phyloP scores from a whole-genome alignment of 2,329 filamentous ascomycete genomes.

The Sporothrix pallida region DNA sequence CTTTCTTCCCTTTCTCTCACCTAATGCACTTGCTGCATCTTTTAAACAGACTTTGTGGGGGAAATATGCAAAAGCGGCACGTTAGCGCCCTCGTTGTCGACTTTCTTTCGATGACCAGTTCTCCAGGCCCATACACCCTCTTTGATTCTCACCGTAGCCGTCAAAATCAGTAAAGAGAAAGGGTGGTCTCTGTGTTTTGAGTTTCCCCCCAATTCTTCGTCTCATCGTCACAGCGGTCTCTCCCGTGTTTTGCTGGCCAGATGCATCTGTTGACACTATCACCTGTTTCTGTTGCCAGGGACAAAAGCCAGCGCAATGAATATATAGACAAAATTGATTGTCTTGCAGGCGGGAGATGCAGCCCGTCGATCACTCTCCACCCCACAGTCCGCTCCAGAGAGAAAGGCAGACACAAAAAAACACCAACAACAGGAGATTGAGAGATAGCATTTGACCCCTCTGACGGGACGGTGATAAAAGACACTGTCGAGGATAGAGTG shows the following conservation, averaged over 20 bases:
- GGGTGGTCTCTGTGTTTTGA: not conserved
- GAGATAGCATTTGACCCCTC: not conserved
- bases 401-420: no score
- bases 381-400: not conserved
- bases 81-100: constrained; percentile 17
- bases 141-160: not conserved
- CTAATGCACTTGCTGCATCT: not conserved
- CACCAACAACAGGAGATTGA: not conserved
- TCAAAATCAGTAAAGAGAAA: not conserved
- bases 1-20: not conserved
- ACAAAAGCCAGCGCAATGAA: constrained; percentile 5
- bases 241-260: not conserved
- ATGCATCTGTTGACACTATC: constrained; percentile 19
- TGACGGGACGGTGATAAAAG: constrained; percentile 20
- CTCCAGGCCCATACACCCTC: constrained; percentile 15
- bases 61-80: constrained; percentile 26
- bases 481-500: constrained; percentile 23
- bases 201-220: no score
- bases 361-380: constrained; percentile 4
- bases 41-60: not conserved
- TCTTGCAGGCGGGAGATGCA: constrained; percentile 1
- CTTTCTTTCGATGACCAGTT: not conserved
- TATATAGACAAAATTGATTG: constrained; percentile 6
- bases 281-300: constrained; percentile 21
- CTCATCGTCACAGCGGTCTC: not conserved